These are phyloP conservation scores for Alternaria atra DNA, from an alignment of 2,329 filamentous ascomycete species.

Conservation along the genomic window DNA sequence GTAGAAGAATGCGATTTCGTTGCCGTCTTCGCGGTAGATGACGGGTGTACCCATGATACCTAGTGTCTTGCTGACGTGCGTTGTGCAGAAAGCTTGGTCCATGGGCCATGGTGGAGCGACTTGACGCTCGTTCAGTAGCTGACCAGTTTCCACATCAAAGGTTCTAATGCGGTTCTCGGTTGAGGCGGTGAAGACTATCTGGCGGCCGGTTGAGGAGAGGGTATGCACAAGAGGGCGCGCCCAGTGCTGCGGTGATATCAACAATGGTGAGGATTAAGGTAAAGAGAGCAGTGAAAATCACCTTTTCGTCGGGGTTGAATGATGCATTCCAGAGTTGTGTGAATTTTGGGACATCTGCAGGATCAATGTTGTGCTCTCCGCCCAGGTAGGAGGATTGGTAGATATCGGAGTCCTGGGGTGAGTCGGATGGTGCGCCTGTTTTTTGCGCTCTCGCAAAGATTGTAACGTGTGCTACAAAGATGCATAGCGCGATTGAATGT, in stretches of 20 bases:
- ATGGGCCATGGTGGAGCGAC: conserved; percentile 27
- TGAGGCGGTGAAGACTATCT: conserved; percentile 31
- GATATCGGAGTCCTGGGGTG: conserved; percentile 26
- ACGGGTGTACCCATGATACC: conserved; percentile 34
- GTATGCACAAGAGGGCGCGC: conserved; percentile 60
- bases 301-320: conserved; percentile 47
- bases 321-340: conserved; percentile 50
- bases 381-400: conserved; percentile 31
- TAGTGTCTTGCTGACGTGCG: conserved; percentile 21
- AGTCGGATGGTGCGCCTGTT: conserved; percentile 23
- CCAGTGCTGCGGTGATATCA: conserved; percentile 49
- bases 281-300: conserved; percentile 2
- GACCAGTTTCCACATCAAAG: conserved; percentile 27
- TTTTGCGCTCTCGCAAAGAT: conserved; percentile 2
- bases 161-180: conserved; percentile 31
- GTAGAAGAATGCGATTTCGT: conserved; percentile 42
- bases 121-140: conserved; percentile 24
- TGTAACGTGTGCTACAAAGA: neutral
- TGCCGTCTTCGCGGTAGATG: conserved; percentile 34
- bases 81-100: conserved; percentile 19
- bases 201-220: conserved; percentile 37
- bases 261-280: neutral
- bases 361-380: conserved; percentile 55
- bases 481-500: neutral
- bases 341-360: conserved; percentile 49